Conservation (phyloP, 257 asterid genomes). For the Solanum chilense region DNA sequence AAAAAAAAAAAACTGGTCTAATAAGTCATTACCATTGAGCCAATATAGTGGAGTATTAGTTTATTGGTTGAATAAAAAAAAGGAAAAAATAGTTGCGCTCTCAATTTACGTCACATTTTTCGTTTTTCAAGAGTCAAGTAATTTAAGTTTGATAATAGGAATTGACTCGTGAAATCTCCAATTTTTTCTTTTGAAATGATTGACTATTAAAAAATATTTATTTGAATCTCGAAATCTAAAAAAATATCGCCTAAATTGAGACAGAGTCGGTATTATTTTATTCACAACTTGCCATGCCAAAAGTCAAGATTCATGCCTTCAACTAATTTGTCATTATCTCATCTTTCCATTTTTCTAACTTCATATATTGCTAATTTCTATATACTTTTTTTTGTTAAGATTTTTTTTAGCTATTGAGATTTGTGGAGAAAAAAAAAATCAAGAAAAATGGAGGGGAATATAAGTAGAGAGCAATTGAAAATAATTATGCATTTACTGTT, state of each 20-base stretch:
- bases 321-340: neutral
- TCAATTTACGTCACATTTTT: too few relatives aligned
- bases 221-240: rapidly evolving
- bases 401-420: neutral
- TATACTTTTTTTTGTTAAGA: neutral
- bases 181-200: too few relatives aligned
- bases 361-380: neutral
- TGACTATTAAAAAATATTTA: too few relatives aligned
- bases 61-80: neutral
- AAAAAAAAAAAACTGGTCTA: neutral
- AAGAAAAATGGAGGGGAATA: neutral
- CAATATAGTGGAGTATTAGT: neutral
- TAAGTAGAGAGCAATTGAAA: slow-evolving; percentile 33
- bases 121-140: rapidly evolving
- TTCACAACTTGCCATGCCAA: neutral
- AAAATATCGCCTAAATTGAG: rapidly evolving
- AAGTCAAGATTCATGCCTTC: neutral
- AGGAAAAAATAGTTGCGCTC: too few relatives aligned
- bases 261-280: rapidly evolving
- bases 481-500: slow-evolving; percentile 48
- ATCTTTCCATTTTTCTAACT: neutral
- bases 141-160: rapidly evolving
- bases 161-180: rapidly evolving
- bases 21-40: neutral
- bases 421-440: neutral